These are phyloP conservation scores for Wickerhamiella galacta DNA, from an alignment of 805 yeast genomes.

Conservation along the genomic window DNA sequence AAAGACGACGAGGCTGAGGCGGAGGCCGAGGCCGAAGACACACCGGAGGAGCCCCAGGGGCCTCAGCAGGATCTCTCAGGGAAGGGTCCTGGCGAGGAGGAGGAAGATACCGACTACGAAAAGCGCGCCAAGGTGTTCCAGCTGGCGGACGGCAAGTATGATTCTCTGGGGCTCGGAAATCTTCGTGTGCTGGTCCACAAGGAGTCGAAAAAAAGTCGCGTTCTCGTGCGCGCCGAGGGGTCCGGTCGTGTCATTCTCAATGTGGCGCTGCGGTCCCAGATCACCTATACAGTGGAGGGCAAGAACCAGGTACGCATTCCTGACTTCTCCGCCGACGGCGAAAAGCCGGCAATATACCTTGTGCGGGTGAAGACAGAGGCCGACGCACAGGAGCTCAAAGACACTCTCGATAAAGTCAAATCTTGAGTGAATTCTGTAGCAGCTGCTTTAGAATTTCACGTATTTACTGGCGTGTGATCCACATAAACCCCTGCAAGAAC, in stretches of 20 bases:
- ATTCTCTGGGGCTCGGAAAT: slow-evolving; percentile 56
- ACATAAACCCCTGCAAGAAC: too few species aligned
- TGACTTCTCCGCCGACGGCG: slow-evolving; percentile 33
- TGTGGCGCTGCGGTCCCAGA: slow-evolving; percentile 36
- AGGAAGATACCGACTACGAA: slow-evolving; percentile 45
- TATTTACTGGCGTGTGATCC: too few species aligned
- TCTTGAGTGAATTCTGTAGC: neutral
- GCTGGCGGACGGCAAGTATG: slow-evolving; percentile 31
- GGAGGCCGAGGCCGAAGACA: slow-evolving; percentile 33
- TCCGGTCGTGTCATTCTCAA: slow-evolving; percentile 66
- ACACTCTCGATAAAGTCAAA: slow-evolving; percentile 5
- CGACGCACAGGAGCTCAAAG: slow-evolving; percentile 10
- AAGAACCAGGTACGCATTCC: slow-evolving; percentile 56
- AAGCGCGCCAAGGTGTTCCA: slow-evolving; percentile 59
- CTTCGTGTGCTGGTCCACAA: slow-evolving; percentile 52
- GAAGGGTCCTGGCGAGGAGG: slow-evolving; percentile 70
- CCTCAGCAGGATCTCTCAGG: slow-evolving; percentile 33
- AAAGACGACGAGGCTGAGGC: slow-evolving; percentile 29
- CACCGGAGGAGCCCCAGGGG: slow-evolving; percentile 22
- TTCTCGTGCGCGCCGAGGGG: slow-evolving; percentile 78
- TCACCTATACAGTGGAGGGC: slow-evolving; percentile 44
- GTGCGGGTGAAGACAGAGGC: slow-evolving; percentile 60
- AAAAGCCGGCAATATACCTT: slow-evolving; percentile 48
- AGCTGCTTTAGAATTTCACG: too few species aligned
- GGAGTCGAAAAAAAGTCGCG: slow-evolving; percentile 45